Evolutionary conservation across 495 filamentous ascomycete genomes (phyloP).

Genomic region (Penicillium macrosclerotiorum): DNA sequence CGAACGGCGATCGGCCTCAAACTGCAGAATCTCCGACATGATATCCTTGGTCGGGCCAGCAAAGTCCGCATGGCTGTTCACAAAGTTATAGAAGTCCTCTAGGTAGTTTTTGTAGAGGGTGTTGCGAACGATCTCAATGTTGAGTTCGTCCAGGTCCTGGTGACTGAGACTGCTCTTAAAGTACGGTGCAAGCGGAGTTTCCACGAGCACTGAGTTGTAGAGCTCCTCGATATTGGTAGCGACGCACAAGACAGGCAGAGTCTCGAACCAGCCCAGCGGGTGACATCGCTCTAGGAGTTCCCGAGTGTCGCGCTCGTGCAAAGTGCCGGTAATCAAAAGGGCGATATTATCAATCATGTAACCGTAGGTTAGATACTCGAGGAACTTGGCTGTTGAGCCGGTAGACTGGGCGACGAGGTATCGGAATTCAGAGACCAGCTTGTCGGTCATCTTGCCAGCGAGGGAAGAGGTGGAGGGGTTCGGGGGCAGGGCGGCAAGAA

Average conservation of each 20-base stretch:
- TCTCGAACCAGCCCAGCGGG: slow-evolving; percentile 97
- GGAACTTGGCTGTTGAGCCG: slow-evolving; percentile 86
- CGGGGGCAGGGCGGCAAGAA: slow-evolving; percentile 88
- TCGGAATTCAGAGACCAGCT: slow-evolving; percentile 95
- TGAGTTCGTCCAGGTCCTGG: slow-evolving; percentile 96
- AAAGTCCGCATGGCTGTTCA: slow-evolving; percentile 82
- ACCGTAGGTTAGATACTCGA: slow-evolving; percentile 95
- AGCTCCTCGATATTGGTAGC: slow-evolving; percentile 98
- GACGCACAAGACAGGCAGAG: slow-evolving; percentile 95
- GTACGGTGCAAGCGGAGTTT: slow-evolving; percentile 92
- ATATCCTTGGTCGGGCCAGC: slow-evolving; percentile 84
- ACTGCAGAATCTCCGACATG: slow-evolving; percentile 92
- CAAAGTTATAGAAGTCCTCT: slow-evolving; percentile 92
- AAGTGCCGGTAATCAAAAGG: slow-evolving; percentile 94
- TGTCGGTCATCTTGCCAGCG: slow-evolving; percentile 93
- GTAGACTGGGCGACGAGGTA: slow-evolving; percentile 91
- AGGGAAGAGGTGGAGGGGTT: slow-evolving; percentile 96
- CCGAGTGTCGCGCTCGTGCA: slow-evolving; percentile 95
- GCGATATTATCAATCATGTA: slow-evolving; percentile 99
- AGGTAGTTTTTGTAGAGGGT: slow-evolving; percentile 99
- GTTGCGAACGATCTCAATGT: slow-evolving; percentile 98
- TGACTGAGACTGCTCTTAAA: slow-evolving; percentile 95
- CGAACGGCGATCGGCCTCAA: slow-evolving; percentile 91
- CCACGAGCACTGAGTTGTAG: slow-evolving; percentile 95
- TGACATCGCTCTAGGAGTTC: slow-evolving; percentile 96